Evolutionary conservation across 2,329 filamentous ascomycete genomes (phyloP), one percentile per base, ranked within the genome.

Genomic region (Zymoseptoria ardabiliae): DNA sequence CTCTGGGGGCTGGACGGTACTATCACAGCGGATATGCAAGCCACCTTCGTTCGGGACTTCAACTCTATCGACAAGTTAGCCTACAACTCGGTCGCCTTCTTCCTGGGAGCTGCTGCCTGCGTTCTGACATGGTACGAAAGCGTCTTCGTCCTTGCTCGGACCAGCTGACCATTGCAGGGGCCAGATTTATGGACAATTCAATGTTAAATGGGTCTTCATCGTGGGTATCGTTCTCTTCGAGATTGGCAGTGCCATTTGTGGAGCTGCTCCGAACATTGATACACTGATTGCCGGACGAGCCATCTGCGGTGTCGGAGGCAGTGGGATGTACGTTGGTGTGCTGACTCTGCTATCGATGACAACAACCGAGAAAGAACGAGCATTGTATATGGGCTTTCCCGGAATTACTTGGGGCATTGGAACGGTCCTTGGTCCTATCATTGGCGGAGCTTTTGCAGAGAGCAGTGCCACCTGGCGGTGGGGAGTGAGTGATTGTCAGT

Each of bases 231-330:
- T 70, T 23, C 17, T 73, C 11, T 74, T 74, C 49, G 55, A 60
- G 25, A 62, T 65, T 23, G 72, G 67, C 8, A 66, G 63, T 57
- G 67, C 65, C 10, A 55, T 74, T 4, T 73, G 71, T 52, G 72
- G 72, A 28, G 71, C 64, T 10, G 72, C 72, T 17, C 72, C 70
- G 1, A 67, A 62, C 19, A 69, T 70, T 59, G 58, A 66, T 28
- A 64, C 69, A 4, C 35, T 71, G 13, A 72, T 74, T 49, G 60
- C 72, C 28, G 72, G 72, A 20, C 64, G 72, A 30, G 71, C 70
- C 19, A 58, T 71, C n/a, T 68, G 69, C 28, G 72, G 72, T 3
- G 63, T 68, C 8, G 72, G 85, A 11, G 86, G 86, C 25, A 55
- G 50, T 22, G 60, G 60, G 21, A 57, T 62, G 25, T 54, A 56